Conservation (phyloP, 163 green algal species). For the Chlorella variabilis region DNA sequence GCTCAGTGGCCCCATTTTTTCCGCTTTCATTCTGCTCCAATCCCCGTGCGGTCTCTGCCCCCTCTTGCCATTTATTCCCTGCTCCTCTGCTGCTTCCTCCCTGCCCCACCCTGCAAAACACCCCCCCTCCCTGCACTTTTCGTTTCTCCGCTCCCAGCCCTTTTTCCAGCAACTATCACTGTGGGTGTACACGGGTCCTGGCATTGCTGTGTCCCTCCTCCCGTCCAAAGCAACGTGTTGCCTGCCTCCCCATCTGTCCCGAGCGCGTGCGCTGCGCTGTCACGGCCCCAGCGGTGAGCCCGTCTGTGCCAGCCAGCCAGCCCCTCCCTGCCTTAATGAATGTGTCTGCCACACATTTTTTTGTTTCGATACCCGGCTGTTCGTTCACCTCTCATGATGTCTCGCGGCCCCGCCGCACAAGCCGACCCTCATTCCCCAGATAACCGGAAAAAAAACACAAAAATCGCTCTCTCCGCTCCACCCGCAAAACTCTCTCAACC, state of each 20-base stretch:
- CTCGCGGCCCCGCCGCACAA: background rate
- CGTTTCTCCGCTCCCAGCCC: background rate
- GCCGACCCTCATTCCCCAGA: background rate
- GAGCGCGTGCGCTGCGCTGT: background rate
- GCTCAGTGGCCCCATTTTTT: background rate
- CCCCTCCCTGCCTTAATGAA: background rate
- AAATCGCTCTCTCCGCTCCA: background rate
- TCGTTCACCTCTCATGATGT: background rate
- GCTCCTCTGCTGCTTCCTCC: background rate
- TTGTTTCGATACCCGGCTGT: background rate
- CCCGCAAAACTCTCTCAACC: no score
- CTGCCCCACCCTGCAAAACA: background rate
- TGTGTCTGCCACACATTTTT: background rate
- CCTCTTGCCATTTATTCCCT: background rate
- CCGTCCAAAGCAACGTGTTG: background rate
- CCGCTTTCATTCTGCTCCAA: background rate
- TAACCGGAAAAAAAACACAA: no score
- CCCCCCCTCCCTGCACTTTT: background rate
- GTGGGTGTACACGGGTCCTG: conserved; percentile 5
- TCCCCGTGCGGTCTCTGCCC: background rate
- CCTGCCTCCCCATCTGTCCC: background rate
- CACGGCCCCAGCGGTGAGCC: background rate
- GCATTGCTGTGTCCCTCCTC: background rate
- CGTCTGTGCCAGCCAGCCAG: background rate
- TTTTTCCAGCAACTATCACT: background rate